Evolutionary conservation across 495 filamentous ascomycete genomes (phyloP).

Genomic region (Cairneyella variabilis): DNA sequence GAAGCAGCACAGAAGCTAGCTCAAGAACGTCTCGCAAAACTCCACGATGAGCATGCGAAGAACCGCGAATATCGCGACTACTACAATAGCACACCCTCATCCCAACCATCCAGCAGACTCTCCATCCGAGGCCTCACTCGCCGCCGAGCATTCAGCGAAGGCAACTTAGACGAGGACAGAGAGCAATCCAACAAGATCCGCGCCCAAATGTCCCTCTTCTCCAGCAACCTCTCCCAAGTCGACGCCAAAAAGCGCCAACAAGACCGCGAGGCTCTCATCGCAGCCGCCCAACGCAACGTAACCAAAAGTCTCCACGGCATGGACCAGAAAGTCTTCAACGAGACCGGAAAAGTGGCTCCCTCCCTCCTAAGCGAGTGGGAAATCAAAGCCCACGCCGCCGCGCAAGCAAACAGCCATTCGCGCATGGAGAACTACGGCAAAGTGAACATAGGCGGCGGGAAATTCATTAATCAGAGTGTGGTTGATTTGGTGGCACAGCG

Average conservation of each 20-base stretch:
- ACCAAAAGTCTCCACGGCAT: slow-evolving; percentile 69
- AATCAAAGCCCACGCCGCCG: slow-evolving; percentile 62
- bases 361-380: slow-evolving; percentile 74
- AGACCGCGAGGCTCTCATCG: slow-evolving; percentile 72
- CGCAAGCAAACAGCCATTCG: slow-evolving; percentile 59
- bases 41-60: slow-evolving; percentile 64
- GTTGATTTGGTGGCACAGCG: slow-evolving; percentile 76
- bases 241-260: slow-evolving; percentile 70
- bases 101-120: slow-evolving; percentile 44
- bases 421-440: slow-evolving; percentile 53
- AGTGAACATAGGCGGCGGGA: slow-evolving; percentile 78
- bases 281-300: slow-evolving; percentile 80
- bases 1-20: slow-evolving; percentile 82
- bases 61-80: slow-evolving; percentile 61
- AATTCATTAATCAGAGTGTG: slow-evolving; percentile 71
- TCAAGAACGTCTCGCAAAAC: slow-evolving; percentile 72
- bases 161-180: slow-evolving; percentile 59
- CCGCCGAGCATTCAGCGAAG: slow-evolving; percentile 67
- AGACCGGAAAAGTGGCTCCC: slow-evolving; percentile 73
- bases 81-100: slow-evolving; percentile 57
- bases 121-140: slow-evolving; percentile 48
- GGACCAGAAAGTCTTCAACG: slow-evolving; percentile 71
- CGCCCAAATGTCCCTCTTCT: slow-evolving; percentile 75
- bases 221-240: slow-evolving; percentile 60
- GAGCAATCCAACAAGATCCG: slow-evolving; percentile 67